Evolutionary conservation across 208 protist genomes (phyloP).

Genomic region (Blastocrithidia nonstop): DNA sequence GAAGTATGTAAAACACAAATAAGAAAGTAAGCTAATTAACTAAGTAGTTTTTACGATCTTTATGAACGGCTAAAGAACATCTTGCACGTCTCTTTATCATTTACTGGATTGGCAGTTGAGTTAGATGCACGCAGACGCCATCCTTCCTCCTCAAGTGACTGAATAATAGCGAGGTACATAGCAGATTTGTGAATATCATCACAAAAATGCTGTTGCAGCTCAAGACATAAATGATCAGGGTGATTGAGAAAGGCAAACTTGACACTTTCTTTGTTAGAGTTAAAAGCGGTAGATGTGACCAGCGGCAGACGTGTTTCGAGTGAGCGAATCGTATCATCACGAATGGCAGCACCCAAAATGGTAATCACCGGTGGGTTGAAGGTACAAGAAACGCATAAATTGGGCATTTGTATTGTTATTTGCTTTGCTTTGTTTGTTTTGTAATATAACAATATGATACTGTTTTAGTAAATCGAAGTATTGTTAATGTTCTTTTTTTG

Average conservation of each 20-base stretch:
- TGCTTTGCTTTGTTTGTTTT: background rate
- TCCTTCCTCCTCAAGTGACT: constrained; percentile 68
- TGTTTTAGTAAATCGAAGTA: no score
- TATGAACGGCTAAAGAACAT: constrained; percentile 72
- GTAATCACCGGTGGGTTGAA: constrained; percentile 86
- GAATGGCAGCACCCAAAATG: constrained; percentile 64
- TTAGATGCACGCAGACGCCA: constrained; percentile 74
- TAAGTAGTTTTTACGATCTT: no score
- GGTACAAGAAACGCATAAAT: constrained; percentile 79
- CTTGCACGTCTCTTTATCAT: constrained; percentile 52
- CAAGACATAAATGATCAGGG: constrained; percentile 81
- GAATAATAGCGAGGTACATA: constrained; percentile 61
- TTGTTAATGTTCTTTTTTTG: background rate
- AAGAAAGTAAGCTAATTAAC: no score
- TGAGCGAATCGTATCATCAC: constrained; percentile 73
- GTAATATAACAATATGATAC: background rate
- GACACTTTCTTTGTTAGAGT: constrained; percentile 41
- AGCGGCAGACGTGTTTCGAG: constrained; percentile 67
- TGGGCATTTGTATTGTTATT: no score
- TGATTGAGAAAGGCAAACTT: constrained; percentile 66
- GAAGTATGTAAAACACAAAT: no score
- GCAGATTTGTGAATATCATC: constrained; percentile 77
- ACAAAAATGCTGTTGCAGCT: constrained; percentile 83
- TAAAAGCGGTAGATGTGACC: constrained; percentile 48
- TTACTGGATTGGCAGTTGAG: constrained; percentile 20